Conservation (phyloP, 306 rosid species). For the Echinosophora koreensis region DNA sequence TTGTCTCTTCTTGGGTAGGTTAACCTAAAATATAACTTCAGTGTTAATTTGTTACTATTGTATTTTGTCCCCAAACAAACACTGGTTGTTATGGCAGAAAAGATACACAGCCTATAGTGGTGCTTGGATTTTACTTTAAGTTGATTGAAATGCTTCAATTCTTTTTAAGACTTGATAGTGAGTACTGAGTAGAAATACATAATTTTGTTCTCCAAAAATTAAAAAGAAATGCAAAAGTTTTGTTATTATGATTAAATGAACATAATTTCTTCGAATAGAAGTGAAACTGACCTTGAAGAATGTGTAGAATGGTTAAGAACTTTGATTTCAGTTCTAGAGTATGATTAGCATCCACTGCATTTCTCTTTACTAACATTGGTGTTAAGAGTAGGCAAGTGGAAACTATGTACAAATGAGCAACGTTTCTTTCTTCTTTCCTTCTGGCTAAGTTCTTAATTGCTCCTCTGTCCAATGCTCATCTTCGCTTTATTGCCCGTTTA, state of each 20-base stretch:
- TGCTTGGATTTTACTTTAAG: background rate
- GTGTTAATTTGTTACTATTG: background rate
- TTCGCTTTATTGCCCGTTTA: background rate
- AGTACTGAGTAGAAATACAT: background rate
- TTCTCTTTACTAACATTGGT: background rate
- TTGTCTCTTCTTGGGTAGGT: background rate
- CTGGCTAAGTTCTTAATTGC: background rate
- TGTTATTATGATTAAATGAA: slow-evolving; percentile 22
- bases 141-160: background rate
- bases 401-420: background rate
- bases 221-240: background rate
- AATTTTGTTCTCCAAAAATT: no score
- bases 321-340: background rate
- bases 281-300: background rate
- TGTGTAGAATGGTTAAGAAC: background rate
- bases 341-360: background rate
- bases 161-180: slow-evolving; percentile 15
- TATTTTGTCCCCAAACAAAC: background rate
- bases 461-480: background rate
- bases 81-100: background rate
- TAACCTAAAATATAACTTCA: background rate
- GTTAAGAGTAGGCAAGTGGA: background rate
- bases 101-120: background rate
- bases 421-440: background rate
- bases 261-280: slow-evolving; percentile 4